A percentile compares a stretch with the other conserved stretches of the same genome.
These are phyloP conservation scores for Tardiomyces digboiensis DNA, from an alignment of 1,139 yeast species.

Conservation along the genomic window DNA sequence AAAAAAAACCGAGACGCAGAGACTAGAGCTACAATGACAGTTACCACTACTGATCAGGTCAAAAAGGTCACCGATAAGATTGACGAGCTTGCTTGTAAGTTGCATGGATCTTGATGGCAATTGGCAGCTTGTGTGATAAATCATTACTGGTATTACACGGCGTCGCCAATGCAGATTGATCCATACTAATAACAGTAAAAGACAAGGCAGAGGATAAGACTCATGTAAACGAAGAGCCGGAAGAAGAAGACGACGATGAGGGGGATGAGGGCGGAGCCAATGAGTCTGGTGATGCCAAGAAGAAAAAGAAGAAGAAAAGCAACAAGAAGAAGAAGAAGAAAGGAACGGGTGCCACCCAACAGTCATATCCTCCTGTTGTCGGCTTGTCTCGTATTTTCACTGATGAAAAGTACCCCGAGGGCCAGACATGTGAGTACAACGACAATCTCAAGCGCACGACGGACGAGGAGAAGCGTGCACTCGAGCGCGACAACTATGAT, in stretches of 20 bases:
- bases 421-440: conserved; percentile 51
- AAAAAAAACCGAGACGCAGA: too few species aligned
- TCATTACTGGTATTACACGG: too few species aligned
- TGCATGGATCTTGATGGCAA: too few species aligned
- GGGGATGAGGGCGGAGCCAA: conserved; percentile 15
- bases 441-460: conserved; percentile 71
- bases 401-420: conserved; percentile 74
- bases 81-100: background rate
- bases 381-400: conserved; percentile 55
- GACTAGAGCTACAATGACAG: background rate
- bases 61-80: background rate
- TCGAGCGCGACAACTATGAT: conserved; percentile 56
- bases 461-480: conserved; percentile 73
- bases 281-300: conserved; percentile 2
- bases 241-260: conserved; percentile 15
- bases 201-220: background rate
- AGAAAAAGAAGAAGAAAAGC: conserved; percentile 35
- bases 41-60: background rate
- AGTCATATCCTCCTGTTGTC: conserved; percentile 43
- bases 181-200: background rate
- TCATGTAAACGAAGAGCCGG: conserved; percentile 10
- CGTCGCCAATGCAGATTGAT: too few species aligned
- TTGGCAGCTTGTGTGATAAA: too few species aligned
- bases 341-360: conserved; percentile 22
- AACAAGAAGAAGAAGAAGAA: conserved; percentile 39